These are phyloP conservation scores for Lachancea quebecensis DNA, from an alignment of 805 yeast genomes.

Conservation along the genomic window DNA sequence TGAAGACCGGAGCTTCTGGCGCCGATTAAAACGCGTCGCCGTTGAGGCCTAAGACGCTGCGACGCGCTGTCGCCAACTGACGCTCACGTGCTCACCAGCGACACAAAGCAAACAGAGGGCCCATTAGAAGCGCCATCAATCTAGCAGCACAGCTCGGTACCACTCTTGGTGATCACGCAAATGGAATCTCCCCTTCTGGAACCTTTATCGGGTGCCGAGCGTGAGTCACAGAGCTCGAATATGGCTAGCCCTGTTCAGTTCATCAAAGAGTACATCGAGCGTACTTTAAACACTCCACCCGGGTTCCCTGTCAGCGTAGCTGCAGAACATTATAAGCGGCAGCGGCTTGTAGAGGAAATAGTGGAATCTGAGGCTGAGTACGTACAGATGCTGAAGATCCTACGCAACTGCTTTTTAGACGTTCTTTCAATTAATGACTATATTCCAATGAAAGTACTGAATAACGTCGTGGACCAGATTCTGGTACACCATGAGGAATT, in stretches of 20 bases:
- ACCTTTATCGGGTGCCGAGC: not conserved
- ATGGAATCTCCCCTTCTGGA: slow-evolving; percentile 1
- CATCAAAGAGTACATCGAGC: slow-evolving; percentile 9
- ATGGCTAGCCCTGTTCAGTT: slow-evolving; percentile 8
- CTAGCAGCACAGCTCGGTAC: no score
- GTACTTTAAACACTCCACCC: slow-evolving; percentile 7
- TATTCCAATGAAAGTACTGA: slow-evolving; percentile 6
- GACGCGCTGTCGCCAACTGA: no score
- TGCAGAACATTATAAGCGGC: slow-evolving; percentile 8
- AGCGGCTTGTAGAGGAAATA: slow-evolving; percentile 8
- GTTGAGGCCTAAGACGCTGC: no score
- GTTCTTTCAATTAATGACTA: slow-evolving; percentile 6
- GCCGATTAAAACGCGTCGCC: no score
- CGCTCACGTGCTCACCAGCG: no score
- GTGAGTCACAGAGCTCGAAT: slow-evolving; percentile 4
- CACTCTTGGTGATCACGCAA: no score
- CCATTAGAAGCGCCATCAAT: no score
- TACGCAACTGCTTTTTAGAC: slow-evolving; percentile 6
- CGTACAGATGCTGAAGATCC: slow-evolving; percentile 5
- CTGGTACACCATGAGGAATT: slow-evolving; percentile 2
- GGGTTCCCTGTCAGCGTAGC: slow-evolving; percentile 4
- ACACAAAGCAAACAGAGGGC: no score
- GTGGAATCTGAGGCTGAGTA: slow-evolving; percentile 7
- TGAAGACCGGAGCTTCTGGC: no score
- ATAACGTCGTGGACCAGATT: slow-evolving; percentile 3